These are phyloP conservation scores for Ustilago nuda DNA, from an alignment of 1,284 basidiomycete genomes.

Conservation along the genomic window DNA sequence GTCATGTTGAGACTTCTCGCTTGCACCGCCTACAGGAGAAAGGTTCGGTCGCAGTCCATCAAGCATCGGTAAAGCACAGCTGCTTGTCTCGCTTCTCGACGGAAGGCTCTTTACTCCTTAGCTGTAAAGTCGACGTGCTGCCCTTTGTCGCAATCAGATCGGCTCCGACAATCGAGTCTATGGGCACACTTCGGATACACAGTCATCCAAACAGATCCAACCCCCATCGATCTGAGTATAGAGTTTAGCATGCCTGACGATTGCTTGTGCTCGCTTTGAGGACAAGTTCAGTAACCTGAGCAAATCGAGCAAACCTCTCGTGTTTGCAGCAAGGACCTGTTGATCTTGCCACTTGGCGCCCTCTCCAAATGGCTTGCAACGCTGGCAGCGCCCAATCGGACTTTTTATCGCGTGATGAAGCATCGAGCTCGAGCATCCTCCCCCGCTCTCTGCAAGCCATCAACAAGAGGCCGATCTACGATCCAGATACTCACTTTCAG, in stretches of 20 bases:
- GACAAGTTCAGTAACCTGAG: background rate
- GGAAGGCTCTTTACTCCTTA: background rate
- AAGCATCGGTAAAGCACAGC: background rate
- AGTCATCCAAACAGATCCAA: background rate
- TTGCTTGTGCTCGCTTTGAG: background rate
- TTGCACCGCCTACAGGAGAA: background rate
- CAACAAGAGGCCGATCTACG: background rate
- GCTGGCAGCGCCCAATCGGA: slow-evolving; percentile 8
- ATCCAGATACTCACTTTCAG: background rate
- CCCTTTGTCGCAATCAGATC: background rate
- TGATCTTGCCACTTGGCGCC: slow-evolving; percentile 9
- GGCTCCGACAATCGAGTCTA: background rate
- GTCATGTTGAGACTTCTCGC: background rate
- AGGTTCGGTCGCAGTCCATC: background rate
- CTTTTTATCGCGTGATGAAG: background rate
- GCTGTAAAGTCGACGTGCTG: background rate
- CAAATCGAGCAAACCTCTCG: slow-evolving; percentile 1
- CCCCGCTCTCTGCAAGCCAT: slow-evolving; percentile 5
- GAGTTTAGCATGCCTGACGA: background rate
- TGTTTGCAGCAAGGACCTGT: slow-evolving; percentile 1
- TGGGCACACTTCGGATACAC: background rate
- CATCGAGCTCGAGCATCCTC: background rate
- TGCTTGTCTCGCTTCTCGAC: background rate
- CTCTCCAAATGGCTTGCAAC: slow-evolving; percentile 6
- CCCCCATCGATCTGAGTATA: background rate